Evolutionary conservation across 805 yeast species (phyloP).

Genomic region (Candida andamanensis): DNA sequence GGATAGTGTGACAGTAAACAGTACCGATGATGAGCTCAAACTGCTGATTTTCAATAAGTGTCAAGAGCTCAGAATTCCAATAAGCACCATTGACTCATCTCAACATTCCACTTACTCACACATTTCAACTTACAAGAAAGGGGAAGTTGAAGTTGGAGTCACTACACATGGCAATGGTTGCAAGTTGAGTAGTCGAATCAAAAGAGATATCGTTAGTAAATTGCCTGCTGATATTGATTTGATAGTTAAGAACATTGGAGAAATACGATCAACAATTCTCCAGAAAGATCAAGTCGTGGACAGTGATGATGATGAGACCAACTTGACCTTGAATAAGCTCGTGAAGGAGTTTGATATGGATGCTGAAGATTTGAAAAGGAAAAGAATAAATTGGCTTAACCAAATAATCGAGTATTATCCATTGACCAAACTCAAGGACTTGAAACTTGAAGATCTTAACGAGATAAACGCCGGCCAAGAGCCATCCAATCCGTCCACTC

Average conservation of each 20-base stretch:
- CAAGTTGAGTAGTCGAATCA: slow-evolving; percentile 73
- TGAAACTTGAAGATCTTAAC: slow-evolving; percentile 56
- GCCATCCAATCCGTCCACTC: background rate
- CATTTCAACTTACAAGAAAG: slow-evolving; percentile 64
- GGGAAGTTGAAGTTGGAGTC: slow-evolving; percentile 75
- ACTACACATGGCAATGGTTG: slow-evolving; percentile 90
- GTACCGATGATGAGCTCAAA: slow-evolving; percentile 30
- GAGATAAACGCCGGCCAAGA: slow-evolving; percentile 4
- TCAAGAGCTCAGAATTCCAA: slow-evolving; percentile 63
- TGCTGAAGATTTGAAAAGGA: slow-evolving; percentile 45
- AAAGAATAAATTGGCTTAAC: slow-evolving; percentile 76
- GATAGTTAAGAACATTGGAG: slow-evolving; percentile 66
- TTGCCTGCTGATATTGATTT: slow-evolving; percentile 69
- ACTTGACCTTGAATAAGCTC: slow-evolving; percentile 54
- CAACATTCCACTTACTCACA: slow-evolving; percentile 71
- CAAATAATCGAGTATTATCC: slow-evolving; percentile 93
- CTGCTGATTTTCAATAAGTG: slow-evolving; percentile 47
- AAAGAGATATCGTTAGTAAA: slow-evolving; percentile 60
- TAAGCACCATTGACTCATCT: slow-evolving; percentile 73
- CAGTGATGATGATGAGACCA: slow-evolving; percentile 67
- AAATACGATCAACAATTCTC: slow-evolving; percentile 52
- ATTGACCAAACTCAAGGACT: slow-evolving; percentile 51
- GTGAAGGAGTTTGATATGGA: slow-evolving; percentile 56
- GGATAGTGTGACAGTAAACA: slow-evolving; percentile 69
- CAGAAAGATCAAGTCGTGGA: slow-evolving; percentile 51